phyloP scores from a whole-genome alignment of 2,329 filamentous ascomycete species.

The Diaporthe ampelina region DNA sequence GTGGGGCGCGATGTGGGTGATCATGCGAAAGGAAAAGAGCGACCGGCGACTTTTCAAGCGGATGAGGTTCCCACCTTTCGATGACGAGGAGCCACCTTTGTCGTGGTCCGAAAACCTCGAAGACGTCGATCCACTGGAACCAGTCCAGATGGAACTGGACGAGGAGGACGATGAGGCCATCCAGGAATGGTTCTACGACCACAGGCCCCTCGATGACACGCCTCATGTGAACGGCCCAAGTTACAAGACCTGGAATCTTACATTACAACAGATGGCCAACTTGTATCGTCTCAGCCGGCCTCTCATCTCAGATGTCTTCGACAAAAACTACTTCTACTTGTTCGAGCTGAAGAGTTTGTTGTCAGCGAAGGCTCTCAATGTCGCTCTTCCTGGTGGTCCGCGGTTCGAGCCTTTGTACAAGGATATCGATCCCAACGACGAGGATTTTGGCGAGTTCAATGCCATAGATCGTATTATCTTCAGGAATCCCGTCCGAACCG shows the following conservation, averaged over 20 bases:
- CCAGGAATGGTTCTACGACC: slow-evolving; percentile 98
- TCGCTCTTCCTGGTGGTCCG: slow-evolving; percentile 96
- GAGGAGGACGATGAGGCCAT: slow-evolving; percentile 93
- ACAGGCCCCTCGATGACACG: slow-evolving; percentile 90
- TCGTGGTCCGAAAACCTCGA: slow-evolving; percentile 99
- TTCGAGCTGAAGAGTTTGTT: slow-evolving; percentile 96
- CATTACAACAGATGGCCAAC: slow-evolving; percentile 94
- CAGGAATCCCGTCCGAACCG: slow-evolving; percentile 92
- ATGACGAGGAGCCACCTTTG: slow-evolving; percentile 96
- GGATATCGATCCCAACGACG: slow-evolving; percentile 97
- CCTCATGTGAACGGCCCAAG: slow-evolving; percentile 95
- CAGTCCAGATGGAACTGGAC: slow-evolving; percentile 98
- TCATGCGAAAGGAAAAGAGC: slow-evolving; percentile 98
- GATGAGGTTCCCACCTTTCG: slow-evolving; percentile 98
- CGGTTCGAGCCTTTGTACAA: slow-evolving; percentile 98
- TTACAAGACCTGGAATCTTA: slow-evolving; percentile 96
- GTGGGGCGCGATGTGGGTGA: slow-evolving; percentile 99
- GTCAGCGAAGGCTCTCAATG: slow-evolving; percentile 96
- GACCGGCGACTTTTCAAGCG: slow-evolving; percentile 96
- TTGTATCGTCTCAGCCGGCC: slow-evolving; percentile 93
- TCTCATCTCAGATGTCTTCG: slow-evolving; percentile 89
- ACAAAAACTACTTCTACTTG: slow-evolving; percentile 98
- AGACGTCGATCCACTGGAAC: slow-evolving; percentile 96
- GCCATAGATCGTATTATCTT: slow-evolving; percentile 99
- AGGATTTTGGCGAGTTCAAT: slow-evolving; percentile 99